Evolutionary conservation across 768 basidiomycete species (phyloP).

Genomic region (Russula virescens): DNA sequence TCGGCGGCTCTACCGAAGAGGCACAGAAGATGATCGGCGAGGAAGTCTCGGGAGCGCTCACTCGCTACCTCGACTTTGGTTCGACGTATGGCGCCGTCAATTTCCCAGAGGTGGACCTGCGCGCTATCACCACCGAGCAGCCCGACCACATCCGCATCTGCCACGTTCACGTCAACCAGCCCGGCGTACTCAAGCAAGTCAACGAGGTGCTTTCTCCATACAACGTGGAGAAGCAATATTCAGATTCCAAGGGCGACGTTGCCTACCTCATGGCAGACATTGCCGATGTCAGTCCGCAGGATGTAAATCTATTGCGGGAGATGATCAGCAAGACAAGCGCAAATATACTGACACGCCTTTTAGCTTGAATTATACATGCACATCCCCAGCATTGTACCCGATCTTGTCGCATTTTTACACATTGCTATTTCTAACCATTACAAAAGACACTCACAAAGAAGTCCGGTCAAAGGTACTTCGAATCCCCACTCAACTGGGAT

Average conservation of each 20-base stretch:
- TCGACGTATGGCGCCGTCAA: constrained; percentile 92
- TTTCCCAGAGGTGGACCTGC: constrained; percentile 97
- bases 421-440: not conserved
- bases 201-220: constrained; percentile 92
- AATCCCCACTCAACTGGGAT: constrained; percentile 22
- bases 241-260: constrained; percentile 91
- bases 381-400: not conserved
- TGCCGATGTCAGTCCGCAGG: constrained; percentile 75
- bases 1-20: constrained; percentile 98
- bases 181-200: constrained; percentile 90
- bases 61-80: constrained; percentile 89
- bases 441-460: not conserved
- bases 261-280: constrained; percentile 99
- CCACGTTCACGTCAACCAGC: constrained; percentile 92
- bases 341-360: constrained; percentile 85
- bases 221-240: constrained; percentile 99
- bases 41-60: constrained; percentile 81
- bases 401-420: not conserved
- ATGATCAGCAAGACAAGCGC: constrained; percentile 72
- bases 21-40: constrained; percentile 96
- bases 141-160: constrained; percentile 81
- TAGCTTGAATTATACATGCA: constrained; percentile 42
- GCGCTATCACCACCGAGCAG: constrained; percentile 83
- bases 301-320: constrained; percentile 73
- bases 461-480: not conserved